Evolutionary conservation across 768 basidiomycete genomes (phyloP).

Genomic region (Podaxis mareebaensis): DNA sequence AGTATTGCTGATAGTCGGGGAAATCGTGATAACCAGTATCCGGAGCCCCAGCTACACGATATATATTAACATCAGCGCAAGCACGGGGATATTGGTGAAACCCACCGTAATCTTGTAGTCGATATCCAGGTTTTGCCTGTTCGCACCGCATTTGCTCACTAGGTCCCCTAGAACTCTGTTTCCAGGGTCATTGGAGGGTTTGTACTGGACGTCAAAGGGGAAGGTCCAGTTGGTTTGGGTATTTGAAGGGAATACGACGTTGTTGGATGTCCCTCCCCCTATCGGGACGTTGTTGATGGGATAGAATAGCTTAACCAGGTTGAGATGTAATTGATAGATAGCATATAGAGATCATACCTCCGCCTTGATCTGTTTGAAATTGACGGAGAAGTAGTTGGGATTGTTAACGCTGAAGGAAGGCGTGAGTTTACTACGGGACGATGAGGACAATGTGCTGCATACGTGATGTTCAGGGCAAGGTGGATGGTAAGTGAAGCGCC

Average conservation of each 20-base stretch:
- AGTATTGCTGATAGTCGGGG: slow-evolving; percentile 62
- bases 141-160: slow-evolving; percentile 58
- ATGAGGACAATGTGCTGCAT: background rate
- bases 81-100: slow-evolving; percentile 2
- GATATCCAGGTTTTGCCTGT: slow-evolving; percentile 52
- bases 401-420: slow-evolving; percentile 60
- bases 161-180: slow-evolving; percentile 60
- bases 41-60: slow-evolving; percentile 57
- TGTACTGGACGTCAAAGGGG: slow-evolving; percentile 72
- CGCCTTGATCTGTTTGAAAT: slow-evolving; percentile 63
- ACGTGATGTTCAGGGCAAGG: slow-evolving; percentile 14
- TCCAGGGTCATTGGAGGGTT: slow-evolving; percentile 50
- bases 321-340: background rate
- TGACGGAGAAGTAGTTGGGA: slow-evolving; percentile 78
- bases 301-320: slow-evolving; percentile 60
- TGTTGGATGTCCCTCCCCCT: slow-evolving; percentile 56
- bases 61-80: background rate
- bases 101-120: slow-evolving; percentile 68
- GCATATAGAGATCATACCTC: slow-evolving; percentile 38
- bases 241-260: slow-evolving; percentile 51
- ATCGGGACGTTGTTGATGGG: slow-evolving; percentile 72
- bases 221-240: slow-evolving; percentile 68
- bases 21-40: slow-evolving; percentile 64
- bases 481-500: slow-evolving; percentile 8
- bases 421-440: slow-evolving; percentile 7